Evolutionary conservation across 2,329 filamentous ascomycete species (phyloP).

Genomic region (Chaetomiaceae sp.): DNA sequence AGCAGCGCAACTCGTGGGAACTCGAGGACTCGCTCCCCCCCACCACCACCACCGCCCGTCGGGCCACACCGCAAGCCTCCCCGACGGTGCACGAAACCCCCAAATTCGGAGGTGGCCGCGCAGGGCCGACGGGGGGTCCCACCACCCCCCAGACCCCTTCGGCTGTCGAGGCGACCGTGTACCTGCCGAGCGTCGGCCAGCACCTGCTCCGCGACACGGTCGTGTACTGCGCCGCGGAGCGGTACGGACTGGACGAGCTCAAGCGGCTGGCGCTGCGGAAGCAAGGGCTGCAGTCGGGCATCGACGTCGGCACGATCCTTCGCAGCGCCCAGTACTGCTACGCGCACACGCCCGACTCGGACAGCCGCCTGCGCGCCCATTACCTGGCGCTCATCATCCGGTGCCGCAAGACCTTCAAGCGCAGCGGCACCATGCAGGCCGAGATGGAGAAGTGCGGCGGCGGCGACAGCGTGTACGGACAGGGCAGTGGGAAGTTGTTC

Average conservation of each 20-base stretch:
- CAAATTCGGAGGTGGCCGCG: constrained; percentile 37
- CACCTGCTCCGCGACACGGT: constrained; percentile 85
- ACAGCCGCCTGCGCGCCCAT: constrained; percentile 89
- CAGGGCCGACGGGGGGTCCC: too few relatives aligned
- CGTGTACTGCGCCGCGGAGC: constrained; percentile 87
- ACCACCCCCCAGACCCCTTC: constrained; percentile 52
- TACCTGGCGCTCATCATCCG: constrained; percentile 96
- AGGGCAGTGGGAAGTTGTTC: constrained; percentile 66
- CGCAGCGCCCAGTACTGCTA: constrained; percentile 92
- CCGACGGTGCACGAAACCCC: constrained; percentile 43
- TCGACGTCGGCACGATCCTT: constrained; percentile 86
- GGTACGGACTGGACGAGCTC: constrained; percentile 86
- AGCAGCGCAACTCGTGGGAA: constrained; percentile 79
- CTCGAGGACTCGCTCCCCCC: constrained; percentile 62
- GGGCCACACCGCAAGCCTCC: constrained; percentile 41
- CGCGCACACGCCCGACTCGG: constrained; percentile 86
- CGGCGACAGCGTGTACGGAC: constrained; percentile 35
- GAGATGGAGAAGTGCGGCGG: constrained; percentile 87
- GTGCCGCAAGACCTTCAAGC: constrained; percentile 95
- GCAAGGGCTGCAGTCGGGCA: constrained; percentile 87
- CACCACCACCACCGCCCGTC: too few relatives aligned
- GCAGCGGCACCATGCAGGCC: constrained; percentile 96
- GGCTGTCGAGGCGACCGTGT: constrained; percentile 69
- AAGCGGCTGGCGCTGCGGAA: constrained; percentile 88
- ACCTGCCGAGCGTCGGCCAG: constrained; percentile 66